Base-by-base conservation (phyloP, 2,329 filamentous ascomycete species). In the Exophiala sideris region DNA sequence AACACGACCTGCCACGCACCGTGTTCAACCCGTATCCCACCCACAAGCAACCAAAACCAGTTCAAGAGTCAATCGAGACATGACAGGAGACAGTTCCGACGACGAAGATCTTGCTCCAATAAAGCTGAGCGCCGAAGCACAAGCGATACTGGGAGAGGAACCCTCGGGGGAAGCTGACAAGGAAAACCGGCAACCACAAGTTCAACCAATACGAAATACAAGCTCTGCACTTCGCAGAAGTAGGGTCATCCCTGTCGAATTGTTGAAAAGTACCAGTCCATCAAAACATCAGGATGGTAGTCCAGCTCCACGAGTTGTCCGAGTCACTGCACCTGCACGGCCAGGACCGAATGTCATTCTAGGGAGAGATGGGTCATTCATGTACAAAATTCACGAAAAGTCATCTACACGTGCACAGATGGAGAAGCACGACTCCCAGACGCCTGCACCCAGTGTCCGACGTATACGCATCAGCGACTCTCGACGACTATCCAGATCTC, bases 51-150 rank as follows among this genome's bases (percentile, higher is more conserved):
- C 46, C 11, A 9, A 29, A 10, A 18, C 41, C 1, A 51, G 44
- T n/a, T 39, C 45, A 24, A 39, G 48, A 11, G n/a, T 45, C 16
- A 12, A 33, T 44, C 40, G 48, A 40, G 55, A 54, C 21, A 45
- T 57, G 24, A 60, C 85, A 62, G 86, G 89, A 64, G 91, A 96
- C 68, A 96, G 89, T 76, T 96, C 91, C 20, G 92, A 96, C 72
- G 92, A 96, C 66, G 92, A 96, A 72, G 89, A 95, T 24, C 88
- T 88, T 12, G 87, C 89, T 63, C 91, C 91, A 65, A 90, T 94
- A 83, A 95, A 94, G 74, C 87, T 96, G 68, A 96, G 91, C 69
- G 91, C 91, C 65, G 82, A 94, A 62, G 95, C 92, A 45, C 92
- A 94, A 68, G 91, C 90, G 16, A 78, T 96, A 12, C 79, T 96